Evolutionary conservation across 768 basidiomycete species (phyloP), one percentile per base, ranked within the genome.

Genomic region (Mrakia frigida): DNA sequence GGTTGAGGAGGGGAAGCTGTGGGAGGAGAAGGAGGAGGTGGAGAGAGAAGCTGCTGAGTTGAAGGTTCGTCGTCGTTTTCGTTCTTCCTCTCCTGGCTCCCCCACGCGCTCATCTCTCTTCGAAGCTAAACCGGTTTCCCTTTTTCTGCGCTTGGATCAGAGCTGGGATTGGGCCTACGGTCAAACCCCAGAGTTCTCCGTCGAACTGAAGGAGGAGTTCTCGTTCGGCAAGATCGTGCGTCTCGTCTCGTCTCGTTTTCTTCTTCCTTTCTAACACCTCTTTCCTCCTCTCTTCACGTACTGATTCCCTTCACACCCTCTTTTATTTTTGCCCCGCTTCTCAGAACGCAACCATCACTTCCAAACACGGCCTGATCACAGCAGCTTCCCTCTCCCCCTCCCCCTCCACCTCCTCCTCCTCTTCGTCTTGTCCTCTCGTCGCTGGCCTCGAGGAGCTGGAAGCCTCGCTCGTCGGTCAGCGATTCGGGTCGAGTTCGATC

Each of bases 151-250:
- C 41, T 31, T 25, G 31, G 70, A 16, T 46, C 80, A 95, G 94
- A 90, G 87, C 46, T 98, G 97, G 97, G 87, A 92, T 31, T 98
- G 95, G 94, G 85, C 87, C 21, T 97, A 89, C 80, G 96, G 95
- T 0, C 92, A 95, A 81, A 96, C 95, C 0, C 94, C 95, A 59
- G 92, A 96, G 81, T 98, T 99, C 82, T 90, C 89, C 10, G 91
- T 92, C 80, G 85, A 85, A 3, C 59, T 88, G 0, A 5, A 9
- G 67, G 82, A 41, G 82, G 81, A 6, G 74, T 50, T 50, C 46
- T 16, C 46, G 16, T 50, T 50, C 6, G 78, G 25, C 85, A 88
- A 63, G 65, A 80, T 21, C 86, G 86, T 82, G 86, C 85, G 53
- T 52, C 11, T 41, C 9, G 46, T 50, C 46, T 3, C 43, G 6